Conservation (phyloP, 768 basidiomycete species). For the Leccinum pellstonianum region DNA sequence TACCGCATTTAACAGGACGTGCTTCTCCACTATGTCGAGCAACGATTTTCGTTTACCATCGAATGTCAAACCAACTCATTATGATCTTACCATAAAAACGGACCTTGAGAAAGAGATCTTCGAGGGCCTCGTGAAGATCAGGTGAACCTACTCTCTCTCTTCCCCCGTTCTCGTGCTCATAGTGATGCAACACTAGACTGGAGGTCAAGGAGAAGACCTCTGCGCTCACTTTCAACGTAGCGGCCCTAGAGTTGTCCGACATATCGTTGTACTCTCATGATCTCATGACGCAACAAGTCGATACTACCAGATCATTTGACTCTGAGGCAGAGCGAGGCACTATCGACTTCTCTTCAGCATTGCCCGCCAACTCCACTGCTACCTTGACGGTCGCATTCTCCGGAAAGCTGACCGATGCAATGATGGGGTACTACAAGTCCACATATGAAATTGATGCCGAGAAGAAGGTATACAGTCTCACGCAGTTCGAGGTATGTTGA, state of each 20-base stretch:
- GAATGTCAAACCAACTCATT: constrained; percentile 69
- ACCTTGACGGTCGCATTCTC: constrained; percentile 68
- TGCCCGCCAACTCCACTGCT: constrained; percentile 70
- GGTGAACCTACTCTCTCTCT: constrained; percentile 40
- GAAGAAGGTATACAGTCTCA: constrained; percentile 70
- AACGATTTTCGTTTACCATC: constrained; percentile 55
- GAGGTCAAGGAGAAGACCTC: constrained; percentile 62
- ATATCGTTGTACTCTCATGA: constrained; percentile 57
- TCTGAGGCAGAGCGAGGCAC: constrained; percentile 61
- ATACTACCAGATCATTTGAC: constrained; percentile 53
- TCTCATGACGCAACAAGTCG: constrained; percentile 46
- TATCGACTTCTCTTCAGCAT: constrained; percentile 52
- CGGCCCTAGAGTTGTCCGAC: constrained; percentile 55
- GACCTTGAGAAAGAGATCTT: constrained; percentile 79
- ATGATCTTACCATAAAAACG: constrained; percentile 76
- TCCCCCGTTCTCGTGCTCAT: neutral
- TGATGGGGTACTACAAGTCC: constrained; percentile 85
- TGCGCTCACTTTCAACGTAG: constrained; percentile 62
- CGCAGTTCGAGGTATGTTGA: constrained; percentile 76
- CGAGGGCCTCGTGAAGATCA: constrained; percentile 71
- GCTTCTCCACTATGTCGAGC: constrained; percentile 16
- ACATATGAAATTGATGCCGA: constrained; percentile 61
- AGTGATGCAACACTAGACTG: constrained; percentile 42
- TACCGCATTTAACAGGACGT: constrained; percentile 5
- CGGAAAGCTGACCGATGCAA: constrained; percentile 63